Evolutionary conservation across 371 early-diverging fungal genomes (phyloP), one percentile per base, ranked within the genome.

Genomic region (Basidiobolus meristosporus): DNA sequence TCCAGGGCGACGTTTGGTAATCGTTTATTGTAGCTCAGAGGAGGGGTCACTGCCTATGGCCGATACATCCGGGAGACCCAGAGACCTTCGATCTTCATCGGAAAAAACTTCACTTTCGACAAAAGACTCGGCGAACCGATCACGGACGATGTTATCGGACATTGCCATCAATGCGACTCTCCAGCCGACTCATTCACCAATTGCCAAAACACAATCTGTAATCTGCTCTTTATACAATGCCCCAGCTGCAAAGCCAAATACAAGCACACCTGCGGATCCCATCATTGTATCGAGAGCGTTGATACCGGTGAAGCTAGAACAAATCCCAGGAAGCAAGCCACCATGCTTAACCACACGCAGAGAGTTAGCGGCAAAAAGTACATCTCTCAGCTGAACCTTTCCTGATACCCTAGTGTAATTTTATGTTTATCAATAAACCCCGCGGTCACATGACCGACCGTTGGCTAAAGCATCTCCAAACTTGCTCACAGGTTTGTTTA

Each of bases 81-180:
- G 17, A 32, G 26, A 11, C 28, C 30, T 10, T 79, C 82, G 1
- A 48, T 79, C 6, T 82, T 70, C 47, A 59, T 54, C 35, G 82
- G 82, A 32, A 76, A 77, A 32, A 82, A 82, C 57, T 82, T 81
- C 44, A 79, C 82, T 1, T 82, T 82, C 47, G 82, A 82, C 46
- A 69, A 70, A 39, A 69, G 82, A 12, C 55, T 71, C 7, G 80
- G 80, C 7, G 82, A 82, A 42, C 62, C 62, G 10, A 70, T 81
- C 17, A 77, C 78, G 1, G 46, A 60, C 17, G 73, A 77, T 18
- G 61, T 81, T 0, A 39, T 82, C 2, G 51, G 70, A 1, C 51
- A 56, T 12, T 82, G 82, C 42, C 73, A 70, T 42, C 71, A 73
- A 40, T 82, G 82, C 42, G 77, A 74, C 14, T 42, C 50, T n/a